Conservation (phyloP, 495 filamentous ascomycete genomes). For the Penicillium robsamsonii region DNA sequence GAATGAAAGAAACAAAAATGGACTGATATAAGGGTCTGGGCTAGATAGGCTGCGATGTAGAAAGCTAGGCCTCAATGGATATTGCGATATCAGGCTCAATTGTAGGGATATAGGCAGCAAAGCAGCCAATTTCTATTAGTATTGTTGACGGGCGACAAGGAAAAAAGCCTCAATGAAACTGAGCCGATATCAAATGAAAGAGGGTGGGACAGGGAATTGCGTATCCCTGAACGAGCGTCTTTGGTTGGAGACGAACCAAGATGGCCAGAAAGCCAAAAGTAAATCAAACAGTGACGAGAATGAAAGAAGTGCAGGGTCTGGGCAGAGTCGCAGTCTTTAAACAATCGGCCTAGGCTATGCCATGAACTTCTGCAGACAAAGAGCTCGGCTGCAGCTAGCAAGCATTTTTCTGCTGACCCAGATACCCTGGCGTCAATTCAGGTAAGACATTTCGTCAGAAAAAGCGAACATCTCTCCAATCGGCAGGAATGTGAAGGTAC, state of each 20-base stretch:
- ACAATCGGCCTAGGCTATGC: not conserved
- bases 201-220: slow-evolving; percentile 11
- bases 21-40: not conserved
- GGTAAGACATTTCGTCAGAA: slow-evolving; percentile 10
- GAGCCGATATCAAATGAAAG: slow-evolving; percentile 3
- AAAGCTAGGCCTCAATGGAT: not conserved
- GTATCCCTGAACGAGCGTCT: slow-evolving; percentile 18
- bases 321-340: slow-evolving; percentile 6
- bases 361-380: slow-evolving; percentile 8
- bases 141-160: slow-evolving; percentile 3
- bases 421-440: not conserved
- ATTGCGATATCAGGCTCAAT: not conserved
- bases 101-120: not conserved
- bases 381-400: not conserved
- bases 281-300: slow-evolving; percentile 11
- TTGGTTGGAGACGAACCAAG: slow-evolving; percentile 11
- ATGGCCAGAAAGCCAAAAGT: slow-evolving; percentile 4
- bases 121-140: slow-evolving; percentile 6
- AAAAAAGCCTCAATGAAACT: slow-evolving; percentile 7
- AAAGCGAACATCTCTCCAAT: slow-evolving; percentile 1
- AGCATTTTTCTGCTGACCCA: not conserved
- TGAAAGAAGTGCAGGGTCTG: not conserved
- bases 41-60: slow-evolving; percentile 1
- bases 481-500: slow-evolving; percentile 3
- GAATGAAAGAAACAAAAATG: slow-evolving; percentile 5